Evolutionary conservation across 192 early-diverging fungal species (phyloP), one percentile per base, ranked within the genome.

Genomic region (Linnemannia exigua): DNA sequence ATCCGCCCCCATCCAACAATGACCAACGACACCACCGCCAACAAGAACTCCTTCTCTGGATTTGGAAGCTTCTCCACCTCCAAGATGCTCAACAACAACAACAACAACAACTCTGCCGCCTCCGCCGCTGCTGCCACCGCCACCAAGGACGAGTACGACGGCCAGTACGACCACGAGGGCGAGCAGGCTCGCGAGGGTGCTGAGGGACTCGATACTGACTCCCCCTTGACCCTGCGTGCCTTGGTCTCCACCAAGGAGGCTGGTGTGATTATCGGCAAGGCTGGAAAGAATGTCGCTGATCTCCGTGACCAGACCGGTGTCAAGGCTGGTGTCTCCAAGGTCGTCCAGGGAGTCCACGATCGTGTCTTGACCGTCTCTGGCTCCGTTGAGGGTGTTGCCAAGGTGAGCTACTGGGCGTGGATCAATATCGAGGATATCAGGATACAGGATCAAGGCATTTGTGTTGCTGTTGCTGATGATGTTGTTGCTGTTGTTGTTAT

Each of bases 241-340:
- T 89, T 99, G 8, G 95, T 99, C 37, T 94, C 97, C 36, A 96
- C 97, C 84, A 97, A 97, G 84, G 98, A 99, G 87, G 96, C 96
- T 20, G 96, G 96, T 70, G 94, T 95, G 31, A 94, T 96, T 72
- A 96, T 96, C 67, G 95, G 95, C 68, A 94, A 95, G 83, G 93
- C 91, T 67, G 97, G 97, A 48, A 86, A 93, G 85, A 97, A 96
- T 89, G 96, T 99, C 9, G 95, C 95, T 41, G 95, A 97, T 68
- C 92, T 99, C 75, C 93, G 98, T 71, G 93, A 95, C 36, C 88
- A 86, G 38, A 95, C 95, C 76, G 96, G 96, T 79, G 97, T 97
- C 77, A 95, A 95, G 78, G 96, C 98, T 28, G 97, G 95, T 61
- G 97, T 99, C 76, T 97, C 96, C 71, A 97, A 97, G 88, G 94